A percentile compares a stretch with the other conserved stretches of the same genome.
phyloP scores from a whole-genome alignment of 805 yeast genomes.

The Schizosaccharomyces cryophilus region DNA sequence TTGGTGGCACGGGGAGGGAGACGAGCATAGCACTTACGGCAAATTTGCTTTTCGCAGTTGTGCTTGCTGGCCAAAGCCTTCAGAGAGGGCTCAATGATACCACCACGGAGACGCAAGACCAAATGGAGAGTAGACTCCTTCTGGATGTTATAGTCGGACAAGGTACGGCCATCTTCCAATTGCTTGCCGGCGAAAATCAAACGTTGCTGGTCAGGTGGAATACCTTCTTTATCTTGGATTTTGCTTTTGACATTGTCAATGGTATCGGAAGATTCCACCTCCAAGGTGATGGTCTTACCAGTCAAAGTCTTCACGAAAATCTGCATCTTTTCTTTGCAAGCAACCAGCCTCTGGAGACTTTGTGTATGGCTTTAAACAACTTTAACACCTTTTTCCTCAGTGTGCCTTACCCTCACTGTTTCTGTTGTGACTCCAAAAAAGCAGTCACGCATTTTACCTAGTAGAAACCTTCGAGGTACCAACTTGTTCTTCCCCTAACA shows the following conservation, averaged over 20 bases:
- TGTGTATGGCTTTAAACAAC: not conserved
- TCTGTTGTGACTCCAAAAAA: conserved; percentile 17
- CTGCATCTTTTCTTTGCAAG: conserved; percentile 27
- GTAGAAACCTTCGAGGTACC: not conserved
- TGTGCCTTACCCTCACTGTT: not conserved
- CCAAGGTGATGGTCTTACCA: conserved; percentile 89
- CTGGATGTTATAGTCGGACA: conserved; percentile 98
- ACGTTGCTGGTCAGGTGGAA: conserved; percentile 99
- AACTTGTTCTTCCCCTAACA: not conserved
- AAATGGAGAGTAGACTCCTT: conserved; percentile 95
- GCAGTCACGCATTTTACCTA: not conserved
- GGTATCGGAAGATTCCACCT: conserved; percentile 96
- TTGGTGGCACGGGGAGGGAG: conserved; percentile 99
- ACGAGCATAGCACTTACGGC: conserved; percentile 98
- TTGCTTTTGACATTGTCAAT: conserved; percentile 96
- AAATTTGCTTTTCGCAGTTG: conserved; percentile 98
- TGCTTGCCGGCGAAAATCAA: conserved; percentile 98
- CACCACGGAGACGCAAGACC: conserved; percentile 94
- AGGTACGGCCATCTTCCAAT: conserved; percentile 54
- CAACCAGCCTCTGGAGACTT: not conserved
- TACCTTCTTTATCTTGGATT: conserved; percentile 98
- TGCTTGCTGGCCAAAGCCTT: conserved; percentile 97
- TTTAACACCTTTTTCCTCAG: not conserved
- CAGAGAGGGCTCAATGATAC: conserved; percentile 98
- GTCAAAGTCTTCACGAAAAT: conserved; percentile 76